These are phyloP conservation scores for Hevea brasiliensis DNA, from an alignment of 345 rosid species.

Conservation along the genomic window DNA sequence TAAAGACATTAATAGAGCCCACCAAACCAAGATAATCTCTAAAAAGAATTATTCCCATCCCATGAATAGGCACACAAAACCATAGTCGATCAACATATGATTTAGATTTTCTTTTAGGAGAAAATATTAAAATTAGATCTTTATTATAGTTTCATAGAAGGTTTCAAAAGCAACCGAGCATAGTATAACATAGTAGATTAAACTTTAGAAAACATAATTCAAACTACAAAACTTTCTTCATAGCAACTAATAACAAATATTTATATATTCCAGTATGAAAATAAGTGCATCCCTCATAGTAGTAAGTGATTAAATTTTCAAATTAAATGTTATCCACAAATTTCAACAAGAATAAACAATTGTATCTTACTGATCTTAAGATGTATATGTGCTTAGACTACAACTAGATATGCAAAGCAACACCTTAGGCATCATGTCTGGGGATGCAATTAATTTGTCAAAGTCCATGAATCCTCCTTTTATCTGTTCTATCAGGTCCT, in stretches of 20 bases:
- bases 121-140: neutral
- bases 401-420: conserved; percentile 29
- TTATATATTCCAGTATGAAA: neutral
- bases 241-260: neutral
- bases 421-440: conserved; percentile 99
- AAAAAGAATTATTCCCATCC: neutral
- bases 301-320: neutral
- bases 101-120: neutral
- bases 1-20: conserved; percentile 5
- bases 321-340: neutral
- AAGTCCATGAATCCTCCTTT: conserved; percentile 97
- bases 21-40: neutral
- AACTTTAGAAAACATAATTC: neutral
- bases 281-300: neutral
- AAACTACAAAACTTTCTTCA: neutral
- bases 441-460: conserved; percentile 96
- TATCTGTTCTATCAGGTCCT: conserved; percentile 86
- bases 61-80: neutral
- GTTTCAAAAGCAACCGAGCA: neutral
- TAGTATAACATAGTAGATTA: neutral
- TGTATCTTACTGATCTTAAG: neutral
- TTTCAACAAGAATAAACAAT: neutral
- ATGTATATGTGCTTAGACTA: neutral
- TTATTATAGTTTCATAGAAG: neutral
- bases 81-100: neutral